Conservation (phyloP, 345 rosid species). For the Ceriops tagal region DNA sequence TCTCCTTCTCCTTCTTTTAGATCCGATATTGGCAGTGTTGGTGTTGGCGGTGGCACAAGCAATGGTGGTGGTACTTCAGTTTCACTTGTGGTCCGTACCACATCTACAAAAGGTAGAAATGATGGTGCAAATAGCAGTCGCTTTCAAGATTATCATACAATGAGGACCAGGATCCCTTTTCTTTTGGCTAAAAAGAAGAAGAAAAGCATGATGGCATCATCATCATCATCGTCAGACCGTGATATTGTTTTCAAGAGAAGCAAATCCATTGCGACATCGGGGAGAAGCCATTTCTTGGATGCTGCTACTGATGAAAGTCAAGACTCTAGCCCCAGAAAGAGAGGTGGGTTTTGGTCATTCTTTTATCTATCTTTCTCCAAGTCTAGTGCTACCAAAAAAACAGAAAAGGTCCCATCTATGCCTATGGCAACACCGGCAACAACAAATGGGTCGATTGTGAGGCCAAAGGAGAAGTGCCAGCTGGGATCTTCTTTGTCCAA, state of each 20-base stretch:
- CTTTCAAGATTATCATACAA: conserved; percentile 28
- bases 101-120: conserved; percentile 20
- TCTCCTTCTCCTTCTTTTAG: conserved; percentile 82
- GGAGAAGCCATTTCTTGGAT: conserved; percentile 38
- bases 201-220: conserved; percentile 43
- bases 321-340: conserved; percentile 58
- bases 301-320: conserved; percentile 34
- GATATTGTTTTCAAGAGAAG: conserved; percentile 68
- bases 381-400: conserved; percentile 31
- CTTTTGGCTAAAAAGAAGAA: conserved; percentile 75
- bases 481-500: conserved; percentile 43
- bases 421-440: conserved; percentile 8
- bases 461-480: conserved; percentile 31
- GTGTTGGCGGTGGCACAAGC: conserved; percentile 7
- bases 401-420: conserved; percentile 27
- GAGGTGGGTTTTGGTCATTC: conserved; percentile 86
- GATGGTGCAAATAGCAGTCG: conserved; percentile 20
- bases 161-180: conserved; percentile 59
- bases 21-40: conserved; percentile 50
- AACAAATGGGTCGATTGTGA: conserved; percentile 21
- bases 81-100: conserved; percentile 39
- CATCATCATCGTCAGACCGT: conserved; percentile 45
- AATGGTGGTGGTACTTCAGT: conserved; percentile 20
- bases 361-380: conserved; percentile 53
- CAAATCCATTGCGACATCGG: conserved; percentile 61